Evolutionary conservation across 129 eudicot species (phyloP), one percentile per base, ranked within the genome.

Genomic region (Tagetes patula): DNA sequence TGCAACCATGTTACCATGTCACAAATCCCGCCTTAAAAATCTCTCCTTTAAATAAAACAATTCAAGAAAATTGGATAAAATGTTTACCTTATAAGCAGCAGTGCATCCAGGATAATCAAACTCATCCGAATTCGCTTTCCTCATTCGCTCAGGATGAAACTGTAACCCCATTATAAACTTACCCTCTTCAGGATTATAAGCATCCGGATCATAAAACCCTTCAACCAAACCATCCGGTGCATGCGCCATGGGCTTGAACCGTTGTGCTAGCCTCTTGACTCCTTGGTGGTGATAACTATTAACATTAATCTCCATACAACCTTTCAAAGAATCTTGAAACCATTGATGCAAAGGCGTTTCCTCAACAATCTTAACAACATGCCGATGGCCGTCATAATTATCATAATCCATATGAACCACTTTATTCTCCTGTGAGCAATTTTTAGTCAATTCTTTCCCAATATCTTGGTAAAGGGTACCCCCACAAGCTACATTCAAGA

Each of bases 221-320:
- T 94, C 99, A 3, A 94, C 70, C 77, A 94, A 81, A 8, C 96
- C 99, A 72, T 94, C 99, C 9, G 94, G 89, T 1, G 97, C 91
- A 69, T 77, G 88, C 0, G 94, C 97, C 99, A 94, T 90, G 0
- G 97, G 88, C 65, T 86, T 83, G 60, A 94, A 90, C 1, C 99
- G 79, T 63, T 90, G 91, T 0, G 97, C 99, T 69, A 94, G 72
- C 46, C 82, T 78, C 79, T 90, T 90, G 20, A 94, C 99, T 3
- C 99, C 99, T 76, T 94, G 99, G 61, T 94, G 99, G n/a, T 94
- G 99, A 79, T 94, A 94, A 48, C 99, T 94, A 69, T 90, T 94
- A 39, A 94, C 97, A 52, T 50, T 13, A 59, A 94, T 81, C 70
- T 86, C 88, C 96, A 83, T 88, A 53, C 76, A 69, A 11, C 60